phyloP scores from a whole-genome alignment of 805 yeast species.

The Metschnikowia corniflorae region DNA sequence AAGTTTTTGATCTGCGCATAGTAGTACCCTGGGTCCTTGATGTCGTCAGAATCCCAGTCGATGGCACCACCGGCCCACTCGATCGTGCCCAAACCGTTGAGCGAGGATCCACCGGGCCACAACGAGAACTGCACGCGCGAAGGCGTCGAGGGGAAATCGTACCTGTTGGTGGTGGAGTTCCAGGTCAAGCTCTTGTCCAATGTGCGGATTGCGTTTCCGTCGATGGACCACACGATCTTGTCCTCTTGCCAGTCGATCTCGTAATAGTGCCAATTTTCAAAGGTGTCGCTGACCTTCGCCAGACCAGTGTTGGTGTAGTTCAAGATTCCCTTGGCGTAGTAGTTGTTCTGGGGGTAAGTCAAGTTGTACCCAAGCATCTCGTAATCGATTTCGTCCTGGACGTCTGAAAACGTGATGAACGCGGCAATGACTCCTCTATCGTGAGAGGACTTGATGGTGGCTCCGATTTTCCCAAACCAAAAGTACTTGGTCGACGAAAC shows the following conservation, averaged over 20 bases:
- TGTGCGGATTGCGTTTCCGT: constrained; percentile 65
- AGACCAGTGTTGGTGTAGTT: constrained; percentile 60
- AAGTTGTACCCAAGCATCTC: constrained; percentile 81
- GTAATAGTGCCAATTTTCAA: constrained; percentile 67
- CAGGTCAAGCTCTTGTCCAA: constrained; percentile 57
- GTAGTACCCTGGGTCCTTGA: constrained; percentile 75
- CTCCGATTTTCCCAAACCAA: constrained; percentile 84
- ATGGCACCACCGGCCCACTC: constrained; percentile 88
- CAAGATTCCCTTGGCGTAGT: constrained; percentile 69
- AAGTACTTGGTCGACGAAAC: constrained; percentile 72
- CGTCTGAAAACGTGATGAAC: constrained; percentile 74
- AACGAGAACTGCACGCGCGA: constrained; percentile 66
- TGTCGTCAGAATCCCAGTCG: constrained; percentile 77
- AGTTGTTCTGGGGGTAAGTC: constrained; percentile 69
- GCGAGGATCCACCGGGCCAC: constrained; percentile 71
- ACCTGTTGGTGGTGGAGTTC: constrained; percentile 56
- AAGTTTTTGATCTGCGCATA: constrained; percentile 62
- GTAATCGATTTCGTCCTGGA: constrained; percentile 86
- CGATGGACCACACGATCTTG: constrained; percentile 63
- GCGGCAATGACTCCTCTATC: constrained; percentile 81
- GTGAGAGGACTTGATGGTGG: constrained; percentile 69
- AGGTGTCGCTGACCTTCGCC: constrained; percentile 49
- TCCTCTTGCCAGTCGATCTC: constrained; percentile 83
- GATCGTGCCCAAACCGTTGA: constrained; percentile 58
- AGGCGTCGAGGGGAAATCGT: constrained; percentile 70